phyloP scores from a whole-genome alignment of 768 basidiomycete species.

The Boletus pseudopeckii region DNA sequence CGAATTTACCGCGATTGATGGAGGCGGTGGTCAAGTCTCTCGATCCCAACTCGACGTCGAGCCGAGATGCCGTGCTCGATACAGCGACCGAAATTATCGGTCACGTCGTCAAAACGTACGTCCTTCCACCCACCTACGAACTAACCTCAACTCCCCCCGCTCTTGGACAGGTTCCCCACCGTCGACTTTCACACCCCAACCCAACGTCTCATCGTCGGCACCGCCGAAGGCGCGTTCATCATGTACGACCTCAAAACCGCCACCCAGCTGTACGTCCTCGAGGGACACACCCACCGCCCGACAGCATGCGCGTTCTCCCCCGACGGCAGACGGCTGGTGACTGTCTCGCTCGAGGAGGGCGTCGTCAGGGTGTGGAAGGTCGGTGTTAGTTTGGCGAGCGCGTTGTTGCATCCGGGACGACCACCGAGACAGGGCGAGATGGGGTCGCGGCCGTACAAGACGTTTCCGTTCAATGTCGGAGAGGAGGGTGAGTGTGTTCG shows the following conservation, averaged over 20 bases:
- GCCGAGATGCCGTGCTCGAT: constrained; percentile 82
- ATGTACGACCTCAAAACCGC: constrained; percentile 98
- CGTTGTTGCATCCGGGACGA: constrained; percentile 83
- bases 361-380: constrained; percentile 94
- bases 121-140: neutral
- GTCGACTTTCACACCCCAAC: constrained; percentile 89
- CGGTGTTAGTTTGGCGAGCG: constrained; percentile 78
- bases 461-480: constrained; percentile 79
- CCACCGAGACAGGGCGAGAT: constrained; percentile 86
- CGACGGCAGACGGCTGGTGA: constrained; percentile 87
- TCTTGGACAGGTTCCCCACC: constrained; percentile 66
- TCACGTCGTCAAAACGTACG: constrained; percentile 90
- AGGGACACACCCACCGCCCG: constrained; percentile 80
- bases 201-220: constrained; percentile 91
- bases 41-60: constrained; percentile 79
- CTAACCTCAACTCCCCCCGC: neutral
- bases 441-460: constrained; percentile 86
- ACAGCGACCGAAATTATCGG: constrained; percentile 93
- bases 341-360: constrained; percentile 81
- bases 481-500: constrained; percentile 59
- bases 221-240: constrained; percentile 87
- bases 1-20: constrained; percentile 79
- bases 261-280: constrained; percentile 90
- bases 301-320: constrained; percentile 90
- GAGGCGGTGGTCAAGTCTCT: constrained; percentile 96